These are phyloP conservation scores for Venturia asperata DNA, from an alignment of 2,329 filamentous ascomycete species.

Conservation along the genomic window DNA sequence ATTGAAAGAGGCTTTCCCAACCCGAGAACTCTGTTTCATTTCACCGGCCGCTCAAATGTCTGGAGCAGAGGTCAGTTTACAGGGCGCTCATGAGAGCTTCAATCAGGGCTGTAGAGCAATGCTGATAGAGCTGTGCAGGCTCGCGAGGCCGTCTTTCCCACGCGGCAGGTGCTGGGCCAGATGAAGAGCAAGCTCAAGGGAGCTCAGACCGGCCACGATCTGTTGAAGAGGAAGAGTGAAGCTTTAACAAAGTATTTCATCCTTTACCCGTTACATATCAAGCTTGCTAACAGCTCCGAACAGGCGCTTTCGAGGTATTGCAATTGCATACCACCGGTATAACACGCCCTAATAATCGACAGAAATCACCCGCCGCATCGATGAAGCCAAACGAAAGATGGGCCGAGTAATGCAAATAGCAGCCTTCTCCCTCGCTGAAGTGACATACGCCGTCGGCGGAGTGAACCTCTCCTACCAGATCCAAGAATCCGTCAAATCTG, in stretches of 20 bases:
- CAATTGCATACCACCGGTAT: slow-evolving; percentile 16
- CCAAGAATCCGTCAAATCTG: slow-evolving; percentile 88
- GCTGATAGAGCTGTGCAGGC: slow-evolving; percentile 51
- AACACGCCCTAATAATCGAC: slow-evolving; percentile 20
- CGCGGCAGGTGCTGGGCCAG: slow-evolving; percentile 87
- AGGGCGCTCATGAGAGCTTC: slow-evolving; percentile 1
- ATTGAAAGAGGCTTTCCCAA: slow-evolving; percentile 21
- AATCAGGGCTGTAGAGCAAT: slow-evolving; percentile 9
- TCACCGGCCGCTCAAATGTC: slow-evolving; percentile 40
- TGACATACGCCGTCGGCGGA: slow-evolving; percentile 92
- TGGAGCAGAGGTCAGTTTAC: slow-evolving; percentile 44
- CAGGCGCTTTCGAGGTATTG: slow-evolving; percentile 79
- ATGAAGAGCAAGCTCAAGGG: slow-evolving; percentile 99
- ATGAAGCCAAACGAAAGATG: slow-evolving; percentile 99
- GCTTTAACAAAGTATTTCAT: slow-evolving; percentile 71
- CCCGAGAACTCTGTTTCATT: slow-evolving; percentile 19
- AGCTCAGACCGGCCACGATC: slow-evolving; percentile 69
- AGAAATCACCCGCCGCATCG: slow-evolving; percentile 93
- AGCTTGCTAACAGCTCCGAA: slow-evolving; percentile 25
- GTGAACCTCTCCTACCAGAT: slow-evolving; percentile 89
- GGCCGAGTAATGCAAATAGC: slow-evolving; percentile 98
- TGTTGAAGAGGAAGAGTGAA: slow-evolving; percentile 96
- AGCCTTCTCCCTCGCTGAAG: slow-evolving; percentile 93
- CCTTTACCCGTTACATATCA: slow-evolving; percentile 25
- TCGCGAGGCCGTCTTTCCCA: slow-evolving; percentile 94